A percentile compares a stretch with the other conserved stretches of the same genome.
Evolutionary conservation across 805 yeast genomes (phyloP).

Genomic region (Candida awuae): DNA sequence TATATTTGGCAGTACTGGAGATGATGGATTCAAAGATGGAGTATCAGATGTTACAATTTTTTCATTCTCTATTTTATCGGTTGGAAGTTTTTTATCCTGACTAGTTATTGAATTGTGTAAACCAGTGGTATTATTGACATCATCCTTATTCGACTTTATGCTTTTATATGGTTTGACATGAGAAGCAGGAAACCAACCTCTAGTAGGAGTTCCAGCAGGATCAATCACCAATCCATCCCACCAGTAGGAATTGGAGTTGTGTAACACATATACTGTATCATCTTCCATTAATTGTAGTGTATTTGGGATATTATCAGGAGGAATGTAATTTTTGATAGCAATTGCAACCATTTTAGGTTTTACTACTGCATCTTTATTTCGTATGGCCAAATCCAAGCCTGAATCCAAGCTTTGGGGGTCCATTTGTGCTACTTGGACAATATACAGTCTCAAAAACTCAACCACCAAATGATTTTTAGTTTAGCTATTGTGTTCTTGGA

Average conservation of each 20-base stretch:
- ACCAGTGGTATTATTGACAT: background rate
- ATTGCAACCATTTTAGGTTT: conserved; percentile 32
- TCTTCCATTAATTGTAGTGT: conserved; percentile 51
- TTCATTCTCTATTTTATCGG: background rate
- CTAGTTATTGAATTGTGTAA: background rate
- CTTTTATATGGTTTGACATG: conserved; percentile 4
- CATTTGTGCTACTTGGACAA: no score
- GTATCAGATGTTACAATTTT: background rate
- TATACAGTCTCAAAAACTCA: no score
- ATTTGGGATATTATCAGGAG: conserved; percentile 39
- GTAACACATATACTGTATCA: conserved; percentile 62
- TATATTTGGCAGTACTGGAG: background rate
- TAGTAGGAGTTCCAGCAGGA: conserved; percentile 34
- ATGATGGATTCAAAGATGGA: background rate
- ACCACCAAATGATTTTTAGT: no score
- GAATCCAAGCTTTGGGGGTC: no score
- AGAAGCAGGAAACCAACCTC: conserved; percentile 87
- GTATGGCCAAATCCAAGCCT: no score
- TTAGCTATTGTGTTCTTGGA: no score
- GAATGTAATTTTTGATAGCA: conserved; percentile 48
- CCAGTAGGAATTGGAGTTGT: conserved; percentile 65
- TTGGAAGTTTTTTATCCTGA: background rate
- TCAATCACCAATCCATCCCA: conserved; percentile 67
- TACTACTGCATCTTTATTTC: background rate
- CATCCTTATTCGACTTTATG: background rate